Evolutionary conservation across 2,329 filamentous ascomycete genomes (phyloP), one percentile per base, ranked within the genome.

Genomic region (Blumeria graminis): DNA sequence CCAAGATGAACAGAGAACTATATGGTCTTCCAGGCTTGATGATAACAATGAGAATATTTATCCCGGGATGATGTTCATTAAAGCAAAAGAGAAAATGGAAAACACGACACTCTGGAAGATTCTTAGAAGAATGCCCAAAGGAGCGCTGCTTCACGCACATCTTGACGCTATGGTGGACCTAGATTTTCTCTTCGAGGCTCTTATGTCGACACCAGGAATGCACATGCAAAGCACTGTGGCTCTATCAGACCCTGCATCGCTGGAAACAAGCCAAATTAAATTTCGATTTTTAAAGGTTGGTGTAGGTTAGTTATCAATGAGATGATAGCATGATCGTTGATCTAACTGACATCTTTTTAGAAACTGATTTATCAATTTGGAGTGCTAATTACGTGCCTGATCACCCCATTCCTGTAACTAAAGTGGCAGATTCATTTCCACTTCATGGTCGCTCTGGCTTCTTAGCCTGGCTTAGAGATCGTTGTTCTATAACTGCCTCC

Each of bases 11-110:
- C 78, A 81, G 63, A 72, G 75, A 55, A 81, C 78, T 2, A 71
- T 90, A 58, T 94, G 88, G 89, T 87, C 81, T 9, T 73, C 77
- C 35, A 76, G 78, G 50, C 77, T 84, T 54, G 84, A 90, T 63
- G 81, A 89, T 64, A 74, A 74, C 48, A 71, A 87, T 3, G 80
- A 82, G 3, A 75, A 77, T 60, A 71, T 90, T 55, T 86, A 84
- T 65, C 87, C 87, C 0, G 89, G 89, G 10, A 94, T 94, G 83
- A 92, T 94, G 84, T 95, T 94, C 69, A 81, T 78, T 38, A 74
- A 90, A 38, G 87, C 87, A 62, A 90, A 88, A 68, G 77, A 81
- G n/a, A 78, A 80, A 39, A 93, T 94, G 79, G 86, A 94, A 69
- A 74, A 74, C 62, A 94, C 86, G 13, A 81, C 81, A 64, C 73